Evolutionary conservation across 768 basidiomycete genomes (phyloP), one percentile per base, ranked within the genome.

Genomic region (Agrocybe praecox): DNA sequence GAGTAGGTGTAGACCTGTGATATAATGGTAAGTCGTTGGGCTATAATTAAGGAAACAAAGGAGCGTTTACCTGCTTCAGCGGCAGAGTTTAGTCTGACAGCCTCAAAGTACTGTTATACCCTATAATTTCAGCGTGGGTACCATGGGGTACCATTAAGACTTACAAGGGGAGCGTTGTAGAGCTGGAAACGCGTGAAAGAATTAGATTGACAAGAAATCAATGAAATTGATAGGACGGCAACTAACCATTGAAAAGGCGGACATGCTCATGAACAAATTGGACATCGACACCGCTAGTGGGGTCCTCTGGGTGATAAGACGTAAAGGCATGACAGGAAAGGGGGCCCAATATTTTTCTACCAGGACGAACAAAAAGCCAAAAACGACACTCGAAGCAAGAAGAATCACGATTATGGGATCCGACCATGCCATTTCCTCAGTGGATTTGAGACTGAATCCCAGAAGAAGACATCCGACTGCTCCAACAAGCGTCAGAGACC

Each of bases 241-340:
- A 71, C 75, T 66, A 69, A 86, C 90, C 84, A 86, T 88, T 1
- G 91, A 92, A 69, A 91, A 95, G 34, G 89, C 86, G 19, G 87
- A 79, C 73, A 91, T 83, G 62, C 89, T 91, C 10, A 80, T 82
- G 62, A 92, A 79, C 43, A 96, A 80, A 71, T 94, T 96, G 46
- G 84, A 83, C 49, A 96, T 56, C 5, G 92, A 90, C 24, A 94
- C 86, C 11, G 90, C 88, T 18, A 94, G 71, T 5, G 93, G 92
- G 21, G 91, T 95, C 53, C 94, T 78, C 66, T 87, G 84, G 29
- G 80, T 83, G 32, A 96, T 81, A 54, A 96, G 74, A 51, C 83
- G 83, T 60, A 97, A 73, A 47, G 96, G 96, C 87, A 99, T 89
- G 50, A 98, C 89, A 15, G 97, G 97, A 69, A 89, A 91, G 3